Evolutionary conservation across 2,329 filamentous ascomycete species (phyloP), one percentile per base, ranked within the genome.

Genomic region (Claviceps sp.): DNA sequence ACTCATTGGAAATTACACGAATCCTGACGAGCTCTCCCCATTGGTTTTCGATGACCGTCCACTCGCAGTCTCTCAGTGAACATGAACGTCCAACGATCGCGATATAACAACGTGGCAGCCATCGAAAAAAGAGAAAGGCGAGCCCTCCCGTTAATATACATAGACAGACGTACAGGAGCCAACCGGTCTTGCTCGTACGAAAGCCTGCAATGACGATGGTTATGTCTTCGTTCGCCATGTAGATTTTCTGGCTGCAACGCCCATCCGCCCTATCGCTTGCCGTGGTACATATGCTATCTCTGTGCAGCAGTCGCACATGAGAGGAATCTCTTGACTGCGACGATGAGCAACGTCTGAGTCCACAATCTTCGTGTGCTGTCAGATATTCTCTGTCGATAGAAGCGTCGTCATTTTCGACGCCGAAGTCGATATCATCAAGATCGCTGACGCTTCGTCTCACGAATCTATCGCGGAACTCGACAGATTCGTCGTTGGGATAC

Each of bases 21-120:
- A 95, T 79, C n/a, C 93, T 79, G 13, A 78, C 75, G 66, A 97
- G 86, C 67, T 97, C 91, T 48, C 87, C 86, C 91, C 93, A 97
- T 76, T 97, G 89, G 62, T 98, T 96, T 77, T 96, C 93, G 57
- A 97, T 79, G 30, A 95, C 90, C 44, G 95, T 84, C 93, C 94
- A 98, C 54, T 87, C 77, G 61, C 88, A 93, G 51, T 86, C 79
- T 51, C 77, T 76, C 34, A 98, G 72, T 2, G 87, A 74, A 16
- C 79, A 79, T 5, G 82, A 71, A 50, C 72, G 77, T 30, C 93
- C 93, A 42, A 87, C 74, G 43, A 97, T 65, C 48, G 76, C 77
- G 48, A 97, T 83, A 60, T 87, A 82, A 88, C 88, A 95, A 54
- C 82, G 79, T 5, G 93, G 94, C 50, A 97, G 67, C 93, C 93